Conservation (phyloP, 495 filamentous ascomycete genomes). For the Penicillium lividum region DNA sequence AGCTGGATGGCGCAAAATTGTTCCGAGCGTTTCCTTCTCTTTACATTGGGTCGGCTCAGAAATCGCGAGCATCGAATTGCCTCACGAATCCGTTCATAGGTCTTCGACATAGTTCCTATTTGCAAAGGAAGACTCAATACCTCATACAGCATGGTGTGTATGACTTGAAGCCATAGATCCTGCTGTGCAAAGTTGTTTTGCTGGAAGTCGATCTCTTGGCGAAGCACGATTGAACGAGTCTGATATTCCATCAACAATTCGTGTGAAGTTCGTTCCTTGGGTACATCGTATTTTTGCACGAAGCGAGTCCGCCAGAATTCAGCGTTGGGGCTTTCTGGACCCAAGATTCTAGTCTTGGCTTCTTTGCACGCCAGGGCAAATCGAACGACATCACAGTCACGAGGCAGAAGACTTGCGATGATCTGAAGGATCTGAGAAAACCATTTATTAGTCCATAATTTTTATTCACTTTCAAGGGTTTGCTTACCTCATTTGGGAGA, state of each 20-base stretch:
- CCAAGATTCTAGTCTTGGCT: conserved; percentile 20
- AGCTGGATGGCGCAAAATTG: conserved; percentile 35
- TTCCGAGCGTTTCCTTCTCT: conserved; percentile 15
- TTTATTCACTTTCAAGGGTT: not conserved
- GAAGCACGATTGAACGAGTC: conserved; percentile 32
- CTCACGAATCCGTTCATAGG: conserved; percentile 21
- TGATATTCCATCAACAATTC: conserved; percentile 38
- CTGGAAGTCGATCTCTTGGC: conserved; percentile 20
- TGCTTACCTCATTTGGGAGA: conserved; percentile 32
- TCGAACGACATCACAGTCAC: conserved; percentile 33
- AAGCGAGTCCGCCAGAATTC: conserved; percentile 39
- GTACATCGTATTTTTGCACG: conserved; percentile 36
- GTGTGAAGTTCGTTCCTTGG: conserved; percentile 11
- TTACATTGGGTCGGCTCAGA: conserved; percentile 22
- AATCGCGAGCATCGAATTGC: conserved; percentile 21
- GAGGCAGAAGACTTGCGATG: conserved; percentile 36
- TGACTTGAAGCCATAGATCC: conserved; percentile 31
- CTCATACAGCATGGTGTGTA: conserved; percentile 33
- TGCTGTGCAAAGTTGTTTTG: conserved; percentile 22
- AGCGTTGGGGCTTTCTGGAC: conserved; percentile 17
- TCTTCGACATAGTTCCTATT: conserved; percentile 24
- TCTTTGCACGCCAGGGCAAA: conserved; percentile 33
- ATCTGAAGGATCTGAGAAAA: conserved; percentile 38
- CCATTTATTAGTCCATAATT: not conserved
- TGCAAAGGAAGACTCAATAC: conserved; percentile 9